Evolutionary conservation across 1,284 basidiomycete species (phyloP).

Genomic region (Leccinum subspadiceum): DNA sequence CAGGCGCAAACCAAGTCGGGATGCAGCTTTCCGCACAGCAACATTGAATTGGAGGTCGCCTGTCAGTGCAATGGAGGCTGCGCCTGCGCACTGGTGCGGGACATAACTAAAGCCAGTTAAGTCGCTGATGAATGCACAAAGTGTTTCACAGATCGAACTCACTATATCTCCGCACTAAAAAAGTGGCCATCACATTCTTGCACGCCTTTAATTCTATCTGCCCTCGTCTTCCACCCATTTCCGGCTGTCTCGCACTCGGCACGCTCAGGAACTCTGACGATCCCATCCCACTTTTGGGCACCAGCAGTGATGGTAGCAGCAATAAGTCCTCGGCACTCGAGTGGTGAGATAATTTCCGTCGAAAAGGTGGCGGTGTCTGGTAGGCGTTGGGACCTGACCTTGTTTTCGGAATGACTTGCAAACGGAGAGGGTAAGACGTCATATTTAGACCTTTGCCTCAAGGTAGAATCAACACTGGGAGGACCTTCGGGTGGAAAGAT

Average conservation of each 20-base stretch:
- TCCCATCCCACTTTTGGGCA: conserved; percentile 45
- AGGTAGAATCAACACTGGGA: conserved; percentile 19
- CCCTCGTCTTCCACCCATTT: conserved; percentile 22
- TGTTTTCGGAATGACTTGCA: conserved; percentile 14
- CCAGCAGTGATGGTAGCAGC: conserved; percentile 34
- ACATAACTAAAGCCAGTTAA: conserved; percentile 39
- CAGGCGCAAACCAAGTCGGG: conserved; percentile 43
- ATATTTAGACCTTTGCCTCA: conserved; percentile 10
- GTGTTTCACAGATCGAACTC: conserved; percentile 19
- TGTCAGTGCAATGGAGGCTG: conserved; percentile 50
- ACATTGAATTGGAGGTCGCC: conserved; percentile 49
- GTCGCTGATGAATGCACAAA: neutral
- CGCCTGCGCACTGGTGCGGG: conserved; percentile 46
- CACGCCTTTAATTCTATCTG: conserved; percentile 33
- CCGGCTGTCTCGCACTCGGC: conserved; percentile 3
- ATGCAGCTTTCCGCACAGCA: conserved; percentile 41
- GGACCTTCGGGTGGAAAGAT: conserved; percentile 35
- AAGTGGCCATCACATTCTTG: conserved; percentile 37
- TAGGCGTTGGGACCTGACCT: conserved; percentile 4
- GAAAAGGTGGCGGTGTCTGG: conserved; percentile 30
- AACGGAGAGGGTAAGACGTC: conserved; percentile 13
- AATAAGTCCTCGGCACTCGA: conserved; percentile 44
- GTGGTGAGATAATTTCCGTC: conserved; percentile 36
- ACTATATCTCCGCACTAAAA: conserved; percentile 44
- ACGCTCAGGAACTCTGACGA: conserved; percentile 43